Base-by-base conservation (phyloP, 1,284 basidiomycete species). In the Ganoderma boninense region DNA sequence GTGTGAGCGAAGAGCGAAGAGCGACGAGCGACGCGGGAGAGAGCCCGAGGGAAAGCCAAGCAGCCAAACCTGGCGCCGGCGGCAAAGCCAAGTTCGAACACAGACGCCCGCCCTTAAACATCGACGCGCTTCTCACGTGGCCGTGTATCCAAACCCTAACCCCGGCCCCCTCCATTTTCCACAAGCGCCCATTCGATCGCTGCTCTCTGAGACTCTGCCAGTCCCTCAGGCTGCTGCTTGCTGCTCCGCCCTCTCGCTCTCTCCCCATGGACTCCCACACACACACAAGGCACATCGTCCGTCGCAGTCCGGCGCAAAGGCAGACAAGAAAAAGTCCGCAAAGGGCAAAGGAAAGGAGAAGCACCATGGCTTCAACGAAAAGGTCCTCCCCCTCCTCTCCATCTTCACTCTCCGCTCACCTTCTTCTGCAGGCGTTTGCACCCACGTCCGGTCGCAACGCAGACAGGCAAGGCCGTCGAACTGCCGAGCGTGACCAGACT, bases 401-500 rank as follows among this genome's bases (percentile, higher is more conserved):
- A 16, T 14, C 20, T 16, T 13, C 42, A 44, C 60, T 26, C 35
- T 62, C 52, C 18, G 57, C 65, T 43, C 66, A 40, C 43, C 56
- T 16, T 64, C 8, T 66, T 56, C 40, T 38, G 8, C 71, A 98
- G 93, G 96, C 98, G 2, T 99, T 99, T 82, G 97, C 97, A 29
- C 95, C 96, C 32, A 92, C 23, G 81, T 98, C 97, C 42, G 96
- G 95, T 75, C 89, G 95, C 69, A 86, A 91, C 63, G 97, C 96
- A 56, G 96, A 98, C 78, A 87, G 91, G 63, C 94, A 97, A 79
- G 96, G 95, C 16, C 88, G 97, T 20, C 88, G 97, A 62, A 97
- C 95, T 70, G 97, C 92, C 42, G 98, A 99, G 79, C 90, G 92
- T 69, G 96, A 98, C 79, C 97, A 99, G 82, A 95, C 95, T 14